These are phyloP conservation scores for Geranium incanum DNA, from an alignment of 441 rosid species.

Conservation along the genomic window DNA sequence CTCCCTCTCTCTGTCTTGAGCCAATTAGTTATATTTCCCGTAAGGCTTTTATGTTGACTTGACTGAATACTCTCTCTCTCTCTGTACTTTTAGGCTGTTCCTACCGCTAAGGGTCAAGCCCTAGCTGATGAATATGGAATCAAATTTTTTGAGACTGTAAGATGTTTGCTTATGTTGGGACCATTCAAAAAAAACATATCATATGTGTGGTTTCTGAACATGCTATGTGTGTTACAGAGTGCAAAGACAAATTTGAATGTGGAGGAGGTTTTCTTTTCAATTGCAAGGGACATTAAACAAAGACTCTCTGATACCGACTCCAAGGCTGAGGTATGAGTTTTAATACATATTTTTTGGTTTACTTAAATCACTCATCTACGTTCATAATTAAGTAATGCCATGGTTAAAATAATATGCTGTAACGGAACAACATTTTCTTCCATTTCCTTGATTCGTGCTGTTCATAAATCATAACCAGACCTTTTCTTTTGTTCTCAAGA, in stretches of 20 bases:
- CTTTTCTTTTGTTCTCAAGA: too few species aligned
- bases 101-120: slow-evolving; percentile 81
- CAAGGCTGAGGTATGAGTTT: background rate
- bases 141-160: slow-evolving; percentile 79
- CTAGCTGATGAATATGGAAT: slow-evolving; percentile 92
- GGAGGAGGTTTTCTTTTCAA: slow-evolving; percentile 89
- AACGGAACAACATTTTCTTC: too few species aligned
- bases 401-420: too few species aligned
- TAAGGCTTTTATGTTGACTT: background rate
- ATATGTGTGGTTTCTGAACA: background rate
- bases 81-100: slow-evolving; percentile 48
- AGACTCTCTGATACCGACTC: slow-evolving; percentile 33
- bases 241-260: slow-evolving; percentile 42
- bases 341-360: too few species aligned
- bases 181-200: slow-evolving; percentile 62
- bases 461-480: too few species aligned
- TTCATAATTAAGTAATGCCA: too few species aligned
- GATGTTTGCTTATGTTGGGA: slow-evolving; percentile 24
- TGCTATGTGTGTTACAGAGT: slow-evolving; percentile 1
- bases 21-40: background rate
- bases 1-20: background rate
- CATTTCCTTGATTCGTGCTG: too few species aligned
- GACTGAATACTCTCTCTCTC: background rate
- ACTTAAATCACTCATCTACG: background rate
- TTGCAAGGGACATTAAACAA: slow-evolving; percentile 80